These are phyloP conservation scores for Metroxylon sagu DNA, from an alignment of 176 grass and related monocot genomes.

Conservation along the genomic window DNA sequence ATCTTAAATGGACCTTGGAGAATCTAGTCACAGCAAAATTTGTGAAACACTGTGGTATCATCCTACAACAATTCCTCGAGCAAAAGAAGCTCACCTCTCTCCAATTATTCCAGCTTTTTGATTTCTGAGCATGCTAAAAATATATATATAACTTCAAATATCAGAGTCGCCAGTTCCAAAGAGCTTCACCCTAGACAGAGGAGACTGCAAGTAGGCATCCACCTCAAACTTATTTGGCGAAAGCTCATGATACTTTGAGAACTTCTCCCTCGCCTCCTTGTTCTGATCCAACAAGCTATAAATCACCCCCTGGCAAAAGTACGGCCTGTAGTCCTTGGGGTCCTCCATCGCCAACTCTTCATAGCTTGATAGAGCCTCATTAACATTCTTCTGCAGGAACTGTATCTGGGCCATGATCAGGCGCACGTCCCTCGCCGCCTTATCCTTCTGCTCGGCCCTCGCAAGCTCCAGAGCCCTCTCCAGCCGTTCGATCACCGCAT, in stretches of 20 bases:
- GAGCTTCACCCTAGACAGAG: slow-evolving; percentile 13
- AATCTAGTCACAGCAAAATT: too few relatives aligned
- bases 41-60: too few relatives aligned
- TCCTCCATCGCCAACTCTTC: slow-evolving; percentile 57
- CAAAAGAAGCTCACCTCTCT: too few relatives aligned
- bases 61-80: too few relatives aligned
- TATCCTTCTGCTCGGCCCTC: slow-evolving; percentile 13
- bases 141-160: not conserved
- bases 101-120: too few relatives aligned
- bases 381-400: slow-evolving; percentile 55
- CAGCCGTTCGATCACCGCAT: slow-evolving; percentile 28
- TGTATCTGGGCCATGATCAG: slow-evolving; percentile 52
- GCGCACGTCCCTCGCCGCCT: slow-evolving; percentile 23
- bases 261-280: slow-evolving; percentile 30
- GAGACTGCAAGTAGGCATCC: slow-evolving; percentile 21
- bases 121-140: too few relatives aligned
- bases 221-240: slow-evolving; percentile 13
- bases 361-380: slow-evolving; percentile 48
- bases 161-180: not conserved
- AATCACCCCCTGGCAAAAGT: slow-evolving; percentile 54
- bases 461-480: slow-evolving; percentile 26
- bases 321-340: slow-evolving; percentile 44
- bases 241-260: slow-evolving; percentile 36
- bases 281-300: slow-evolving; percentile 35
- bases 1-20: too few relatives aligned